These are phyloP conservation scores for Venturia asperata DNA, from an alignment of 2,329 filamentous ascomycete species.

Conservation along the genomic window DNA sequence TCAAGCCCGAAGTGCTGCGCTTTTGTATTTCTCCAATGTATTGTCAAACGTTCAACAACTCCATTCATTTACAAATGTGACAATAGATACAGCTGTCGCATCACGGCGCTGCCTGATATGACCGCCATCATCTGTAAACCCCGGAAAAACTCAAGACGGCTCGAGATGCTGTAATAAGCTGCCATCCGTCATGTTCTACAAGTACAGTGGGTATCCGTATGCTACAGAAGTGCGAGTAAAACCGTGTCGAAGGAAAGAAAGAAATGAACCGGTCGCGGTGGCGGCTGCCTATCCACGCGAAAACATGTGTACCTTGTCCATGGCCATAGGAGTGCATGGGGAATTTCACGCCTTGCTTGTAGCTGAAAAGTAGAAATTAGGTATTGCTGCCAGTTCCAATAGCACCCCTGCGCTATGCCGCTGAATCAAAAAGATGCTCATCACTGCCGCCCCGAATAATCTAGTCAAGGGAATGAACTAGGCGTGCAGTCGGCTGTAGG, in stretches of 20 bases:
- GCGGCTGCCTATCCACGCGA: neutral
- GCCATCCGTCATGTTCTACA: neutral
- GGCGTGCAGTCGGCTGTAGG: neutral
- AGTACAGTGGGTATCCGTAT: conserved; percentile 10
- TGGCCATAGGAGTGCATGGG: conserved; percentile 2
- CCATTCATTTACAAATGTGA: neutral
- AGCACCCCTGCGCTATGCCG: conserved; percentile 11
- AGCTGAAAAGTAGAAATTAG: neutral
- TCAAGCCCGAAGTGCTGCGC: neutral
- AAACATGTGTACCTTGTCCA: neutral
- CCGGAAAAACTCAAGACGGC: neutral
- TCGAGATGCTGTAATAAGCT: conserved; percentile 7
- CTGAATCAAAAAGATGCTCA: neutral
- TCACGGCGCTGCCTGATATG: conserved; percentile 8
- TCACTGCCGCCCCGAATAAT: neutral
- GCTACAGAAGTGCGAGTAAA: conserved; percentile 13
- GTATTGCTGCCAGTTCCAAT: conserved; percentile 2
- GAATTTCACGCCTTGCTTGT: neutral
- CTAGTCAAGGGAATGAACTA: neutral
- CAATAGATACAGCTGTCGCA: neutral
- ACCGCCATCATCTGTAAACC: neutral
- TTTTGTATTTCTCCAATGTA: neutral
- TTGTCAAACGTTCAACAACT: too few species aligned
- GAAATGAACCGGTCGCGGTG: neutral
- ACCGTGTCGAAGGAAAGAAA: neutral